Base-by-base conservation (phyloP, 768 basidiomycete genomes). In the Melanogaster broomeanus region DNA sequence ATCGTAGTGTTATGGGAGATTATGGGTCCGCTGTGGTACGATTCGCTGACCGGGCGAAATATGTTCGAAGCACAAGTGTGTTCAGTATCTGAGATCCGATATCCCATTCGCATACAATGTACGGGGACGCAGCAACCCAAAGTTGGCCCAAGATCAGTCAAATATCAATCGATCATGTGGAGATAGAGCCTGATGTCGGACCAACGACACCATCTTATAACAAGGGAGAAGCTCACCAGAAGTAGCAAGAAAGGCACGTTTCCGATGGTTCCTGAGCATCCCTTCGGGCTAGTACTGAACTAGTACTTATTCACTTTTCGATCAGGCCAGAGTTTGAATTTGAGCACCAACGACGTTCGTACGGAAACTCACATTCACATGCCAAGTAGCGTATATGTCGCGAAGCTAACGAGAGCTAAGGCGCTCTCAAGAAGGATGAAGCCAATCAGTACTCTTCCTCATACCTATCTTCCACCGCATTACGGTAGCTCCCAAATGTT, bases 381-480 rank as follows among this genome's bases (percentile, higher is more conserved):
- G 45, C 30, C 30, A 48, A 60, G 21, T 31, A 30, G 37, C 22
- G 34, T 46, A 37, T 19, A 19, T 37, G 30, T 44, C 43, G 19
- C 8, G 19, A 33, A 22, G 21, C 13, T 11, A 44, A 18, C 9
- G 6, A 28, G 24, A 47, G 12, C 25, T 28, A 27, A 37, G 1
- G 28, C 12, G 13, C 19, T 33, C 30, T 21, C 21, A 8, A 24
- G 6, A 19, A 30, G 21, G 15, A 37, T 8, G 44, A 46, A 37
- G 43, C 40, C 40, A 33, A 22, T 58, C 53, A 69, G 33, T 61
- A 52, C 33, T 69, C 67, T 60, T 69, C 62, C 25, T 69, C 67
- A 27, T 71, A 69, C 55, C 62, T 56, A 47, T 65, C 67, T 40
- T 45, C 52, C 22, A 39, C 28, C 37, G 54, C 41, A 47, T 59